Evolutionary conservation across 345 rosid species (phyloP).

Genomic region (Mangifera indica): DNA sequence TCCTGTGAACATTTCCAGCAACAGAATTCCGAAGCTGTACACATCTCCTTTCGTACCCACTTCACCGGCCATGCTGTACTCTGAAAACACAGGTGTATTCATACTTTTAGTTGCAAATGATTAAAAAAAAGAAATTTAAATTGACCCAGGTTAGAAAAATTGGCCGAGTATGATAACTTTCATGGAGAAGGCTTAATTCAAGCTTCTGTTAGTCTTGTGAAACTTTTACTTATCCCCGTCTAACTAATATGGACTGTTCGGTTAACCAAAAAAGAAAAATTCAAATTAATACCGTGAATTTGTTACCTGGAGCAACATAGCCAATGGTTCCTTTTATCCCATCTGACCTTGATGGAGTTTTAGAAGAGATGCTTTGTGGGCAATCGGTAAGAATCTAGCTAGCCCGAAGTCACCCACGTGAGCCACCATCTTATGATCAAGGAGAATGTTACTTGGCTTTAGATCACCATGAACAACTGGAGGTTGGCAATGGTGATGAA

Average conservation of each 20-base stretch:
- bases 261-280: too few species aligned
- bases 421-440: conserved; percentile 20
- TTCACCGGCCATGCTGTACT: background rate
- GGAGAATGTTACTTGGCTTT: conserved; percentile 26
- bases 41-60: background rate
- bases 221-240: too few species aligned
- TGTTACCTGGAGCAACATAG: conserved; percentile 21
- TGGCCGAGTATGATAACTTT: too few species aligned
- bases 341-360: conserved; percentile 18
- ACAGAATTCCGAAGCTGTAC: conserved; percentile 8
- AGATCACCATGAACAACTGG: conserved; percentile 24
- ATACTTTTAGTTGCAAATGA: too few species aligned
- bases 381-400: conserved; percentile 13
- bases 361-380: background rate
- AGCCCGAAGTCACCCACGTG: conserved; percentile 26
- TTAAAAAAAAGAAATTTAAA: too few species aligned
- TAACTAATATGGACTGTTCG: too few species aligned
- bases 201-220: too few species aligned
- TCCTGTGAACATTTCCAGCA: background rate
- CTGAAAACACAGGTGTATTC: background rate
- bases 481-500: conserved; percentile 21
- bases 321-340: conserved; percentile 25
- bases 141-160: too few species aligned
- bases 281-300: too few species aligned
- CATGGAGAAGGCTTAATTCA: too few species aligned